A percentile compares a stretch with the other conserved stretches of the same genome.
phyloP scores from a whole-genome alignment of 2,329 filamentous ascomycete genomes.

The Achaetomium macrosporum region DNA sequence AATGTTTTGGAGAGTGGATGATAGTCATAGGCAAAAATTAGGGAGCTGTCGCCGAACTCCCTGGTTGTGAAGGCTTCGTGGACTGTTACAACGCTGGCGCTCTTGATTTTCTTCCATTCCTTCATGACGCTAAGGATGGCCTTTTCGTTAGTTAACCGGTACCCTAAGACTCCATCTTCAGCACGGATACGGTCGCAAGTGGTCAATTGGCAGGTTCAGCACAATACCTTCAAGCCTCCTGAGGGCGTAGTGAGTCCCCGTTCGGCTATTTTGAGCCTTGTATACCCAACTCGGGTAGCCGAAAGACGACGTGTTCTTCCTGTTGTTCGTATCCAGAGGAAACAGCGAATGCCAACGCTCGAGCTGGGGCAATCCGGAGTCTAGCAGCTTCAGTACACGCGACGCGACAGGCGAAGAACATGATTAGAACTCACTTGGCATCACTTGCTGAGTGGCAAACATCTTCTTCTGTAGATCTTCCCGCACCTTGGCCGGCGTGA shows the following conservation, averaged over 20 bases:
- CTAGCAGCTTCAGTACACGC: conserved; percentile 18
- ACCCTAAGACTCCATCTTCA: conserved; percentile 40
- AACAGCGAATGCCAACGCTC: conserved; percentile 92
- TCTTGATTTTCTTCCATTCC: conserved; percentile 81
- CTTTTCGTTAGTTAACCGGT: conserved; percentile 80
- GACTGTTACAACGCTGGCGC: conserved; percentile 75
- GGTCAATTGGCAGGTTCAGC: too few species aligned
- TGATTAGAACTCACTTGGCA: conserved; percentile 56
- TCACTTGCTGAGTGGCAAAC: conserved; percentile 76
- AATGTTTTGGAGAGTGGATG: conserved; percentile 87
- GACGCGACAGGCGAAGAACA: background rate
- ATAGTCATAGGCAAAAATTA: conserved; percentile 92
- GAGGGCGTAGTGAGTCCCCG: conserved; percentile 81
- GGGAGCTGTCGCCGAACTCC: conserved; percentile 88
- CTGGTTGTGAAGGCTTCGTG: conserved; percentile 91
- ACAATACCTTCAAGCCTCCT: conserved; percentile 71
- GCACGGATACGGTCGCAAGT: background rate
- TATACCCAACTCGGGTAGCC: conserved; percentile 92
- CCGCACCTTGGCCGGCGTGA: conserved; percentile 77
- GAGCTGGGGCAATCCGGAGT: conserved; percentile 59
- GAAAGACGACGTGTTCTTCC: conserved; percentile 73
- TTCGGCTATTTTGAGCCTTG: conserved; percentile 84
- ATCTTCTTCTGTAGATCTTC: conserved; percentile 86
- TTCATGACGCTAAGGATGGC: conserved; percentile 74
- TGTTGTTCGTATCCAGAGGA: conserved; percentile 73